Percentiles rank a stretch among this genome's conserved stretches.
Evolutionary conservation across 1,284 basidiomycete species (phyloP).

Genomic region (Cutaneotrichosporon sp.): DNA sequence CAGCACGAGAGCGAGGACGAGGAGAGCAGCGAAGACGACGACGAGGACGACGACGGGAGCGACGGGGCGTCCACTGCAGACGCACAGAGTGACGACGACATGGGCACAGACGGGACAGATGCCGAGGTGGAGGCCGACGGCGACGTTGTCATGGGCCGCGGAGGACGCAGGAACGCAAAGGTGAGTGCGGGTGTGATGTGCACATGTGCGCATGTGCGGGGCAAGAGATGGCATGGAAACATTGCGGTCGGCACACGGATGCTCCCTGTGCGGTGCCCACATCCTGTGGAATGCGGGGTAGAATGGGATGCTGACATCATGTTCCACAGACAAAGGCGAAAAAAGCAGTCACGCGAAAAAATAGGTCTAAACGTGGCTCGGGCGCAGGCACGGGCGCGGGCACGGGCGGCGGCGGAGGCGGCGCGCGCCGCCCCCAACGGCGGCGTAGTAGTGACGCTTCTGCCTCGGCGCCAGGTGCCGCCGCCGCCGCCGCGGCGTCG

Average conservation of each 20-base stretch:
- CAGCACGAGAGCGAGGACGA: constrained; percentile 7
- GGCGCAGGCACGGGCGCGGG: too few species aligned
- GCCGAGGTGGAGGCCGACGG: constrained; percentile 20
- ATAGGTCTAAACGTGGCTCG: not conserved
- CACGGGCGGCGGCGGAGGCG: not conserved
- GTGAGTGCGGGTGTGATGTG: constrained; percentile 18
- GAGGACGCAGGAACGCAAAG: constrained; percentile 41
- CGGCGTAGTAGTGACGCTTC: too few species aligned
- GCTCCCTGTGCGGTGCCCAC: too few species aligned
- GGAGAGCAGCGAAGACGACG: constrained; percentile 18
- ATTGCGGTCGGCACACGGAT: too few species aligned
- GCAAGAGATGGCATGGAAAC: not conserved
- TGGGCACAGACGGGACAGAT: constrained; percentile 14
- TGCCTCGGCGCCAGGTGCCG: not conserved
- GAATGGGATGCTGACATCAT: not conserved
- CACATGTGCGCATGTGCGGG: not conserved
- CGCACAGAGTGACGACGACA: constrained; percentile 11
- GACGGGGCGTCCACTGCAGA: too few species aligned
- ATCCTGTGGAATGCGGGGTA: not conserved
- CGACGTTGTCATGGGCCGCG: constrained; percentile 32
- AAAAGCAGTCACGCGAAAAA: constrained; percentile 25
- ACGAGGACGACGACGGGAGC: constrained; percentile 16
- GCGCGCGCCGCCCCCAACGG: too few species aligned
- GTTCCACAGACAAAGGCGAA: constrained; percentile 34
- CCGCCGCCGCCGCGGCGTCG: too few species aligned